Evolutionary conservation across 2,329 filamentous ascomycete species (phyloP).

Genomic region (Karstenula rhodostoma): DNA sequence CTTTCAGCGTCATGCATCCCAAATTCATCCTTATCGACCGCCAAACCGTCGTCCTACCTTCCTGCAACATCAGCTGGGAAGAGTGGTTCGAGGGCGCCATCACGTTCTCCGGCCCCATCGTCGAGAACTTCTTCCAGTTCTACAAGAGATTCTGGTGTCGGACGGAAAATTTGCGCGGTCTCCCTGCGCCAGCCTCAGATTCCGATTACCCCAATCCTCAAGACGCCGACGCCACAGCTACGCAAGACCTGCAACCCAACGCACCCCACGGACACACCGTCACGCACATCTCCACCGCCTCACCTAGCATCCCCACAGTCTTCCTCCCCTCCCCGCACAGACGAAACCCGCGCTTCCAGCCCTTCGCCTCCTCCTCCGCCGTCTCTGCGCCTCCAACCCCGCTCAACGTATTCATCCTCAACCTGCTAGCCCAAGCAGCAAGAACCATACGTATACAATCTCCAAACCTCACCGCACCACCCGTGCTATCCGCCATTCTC

Average conservation of each 20-base stretch:
- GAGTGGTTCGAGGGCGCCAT: conserved; percentile 85
- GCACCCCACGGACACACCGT: conserved; percentile 16
- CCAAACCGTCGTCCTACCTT: conserved; percentile 72
- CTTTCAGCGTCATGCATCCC: conserved; percentile 87
- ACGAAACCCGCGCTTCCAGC: conserved; percentile 69
- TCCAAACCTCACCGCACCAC: conserved; percentile 76
- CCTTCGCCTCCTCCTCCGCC: conserved; percentile 36
- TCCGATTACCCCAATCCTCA: not conserved
- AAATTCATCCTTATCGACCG: conserved; percentile 82
- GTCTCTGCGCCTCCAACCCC: conserved; percentile 72
- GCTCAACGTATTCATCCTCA: conserved; percentile 71
- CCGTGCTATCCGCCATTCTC: conserved; percentile 69
- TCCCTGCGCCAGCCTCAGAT: conserved; percentile 2
- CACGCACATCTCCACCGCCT: conserved; percentile 8
- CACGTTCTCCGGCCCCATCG: conserved; percentile 68
- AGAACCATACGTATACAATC: conserved; percentile 74
- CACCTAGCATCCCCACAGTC: conserved; percentile 59
- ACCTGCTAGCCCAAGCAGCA: conserved; percentile 66
- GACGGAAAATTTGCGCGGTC: conserved; percentile 18
- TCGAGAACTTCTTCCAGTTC: conserved; percentile 70
- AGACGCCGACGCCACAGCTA: not conserved
- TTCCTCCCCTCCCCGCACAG: conserved; percentile 79
- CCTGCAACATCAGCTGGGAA: conserved; percentile 88
- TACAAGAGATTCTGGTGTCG: conserved; percentile 73
- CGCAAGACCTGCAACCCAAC: not conserved